Evolutionary conservation across 192 early-diverging fungal genomes (phyloP).

Genomic region (Neocallimastix lanati): DNA sequence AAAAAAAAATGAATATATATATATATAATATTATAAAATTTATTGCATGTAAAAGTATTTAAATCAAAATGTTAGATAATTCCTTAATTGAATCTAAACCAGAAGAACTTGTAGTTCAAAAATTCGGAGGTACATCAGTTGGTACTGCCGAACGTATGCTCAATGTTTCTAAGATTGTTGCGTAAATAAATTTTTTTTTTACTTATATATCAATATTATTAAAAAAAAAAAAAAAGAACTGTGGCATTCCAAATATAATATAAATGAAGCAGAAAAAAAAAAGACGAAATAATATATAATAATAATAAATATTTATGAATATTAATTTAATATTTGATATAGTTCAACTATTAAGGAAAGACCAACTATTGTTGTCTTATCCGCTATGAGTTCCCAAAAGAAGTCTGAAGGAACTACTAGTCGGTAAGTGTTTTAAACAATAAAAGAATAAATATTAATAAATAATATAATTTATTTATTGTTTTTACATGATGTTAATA

Average conservation of each 20-base stretch:
- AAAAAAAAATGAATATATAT: background rate
- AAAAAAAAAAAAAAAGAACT: too few relatives aligned
- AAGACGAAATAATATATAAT: too few relatives aligned
- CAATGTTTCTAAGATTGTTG: constrained; percentile 16
- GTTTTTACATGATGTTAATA: too few relatives aligned
- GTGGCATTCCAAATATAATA: too few relatives aligned
- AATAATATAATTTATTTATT: too few relatives aligned
- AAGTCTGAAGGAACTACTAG: constrained; percentile 86
- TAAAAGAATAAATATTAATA: too few relatives aligned
- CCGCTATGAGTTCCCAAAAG: constrained; percentile 73
- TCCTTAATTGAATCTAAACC: background rate
- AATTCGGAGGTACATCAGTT: constrained; percentile 94
- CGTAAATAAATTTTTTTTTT: too few relatives aligned
- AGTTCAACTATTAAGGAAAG: background rate
- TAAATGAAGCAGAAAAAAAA: too few relatives aligned
- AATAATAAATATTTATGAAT: too few relatives aligned
- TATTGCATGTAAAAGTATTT: background rate
- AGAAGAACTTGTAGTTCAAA: constrained; percentile 13
- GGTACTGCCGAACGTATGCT: constrained; percentile 47
- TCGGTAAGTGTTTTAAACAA: constrained; percentile 25
- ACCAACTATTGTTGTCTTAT: constrained; percentile 69
- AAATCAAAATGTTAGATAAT: background rate
- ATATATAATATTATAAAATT: background rate
- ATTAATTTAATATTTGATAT: too few relatives aligned
- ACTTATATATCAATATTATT: too few relatives aligned